A percentile compares a stretch with the other conserved stretches of the same genome.
phyloP scores from a whole-genome alignment of 2,329 filamentous ascomycete species.

The Fusarium aywerte region DNA sequence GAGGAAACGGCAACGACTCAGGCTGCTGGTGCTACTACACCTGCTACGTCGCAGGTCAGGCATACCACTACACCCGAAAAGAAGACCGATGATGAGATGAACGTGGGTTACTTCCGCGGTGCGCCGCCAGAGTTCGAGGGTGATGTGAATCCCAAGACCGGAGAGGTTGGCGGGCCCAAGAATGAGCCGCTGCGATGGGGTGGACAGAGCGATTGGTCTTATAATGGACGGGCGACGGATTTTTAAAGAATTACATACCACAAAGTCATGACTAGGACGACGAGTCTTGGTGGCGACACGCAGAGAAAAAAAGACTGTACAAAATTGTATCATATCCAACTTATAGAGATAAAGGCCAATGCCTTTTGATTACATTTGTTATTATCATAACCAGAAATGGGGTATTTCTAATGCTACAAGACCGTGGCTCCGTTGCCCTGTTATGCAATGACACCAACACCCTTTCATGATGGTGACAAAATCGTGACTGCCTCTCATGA shows the following conservation, averaged over 20 bases:
- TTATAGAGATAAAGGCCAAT: constrained; percentile 16
- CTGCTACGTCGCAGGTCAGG: constrained; percentile 38
- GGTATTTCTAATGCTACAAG: constrained; percentile 47
- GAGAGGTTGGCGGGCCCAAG: constrained; percentile 96
- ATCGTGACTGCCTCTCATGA: constrained; percentile 27
- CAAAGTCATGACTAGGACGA: neutral
- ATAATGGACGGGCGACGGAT: constrained; percentile 93
- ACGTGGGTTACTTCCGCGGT: constrained; percentile 74
- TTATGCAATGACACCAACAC: constrained; percentile 43
- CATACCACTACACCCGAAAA: constrained; percentile 38
- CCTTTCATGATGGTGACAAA: constrained; percentile 28
- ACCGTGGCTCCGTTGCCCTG: constrained; percentile 27
- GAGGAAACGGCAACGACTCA: neutral
- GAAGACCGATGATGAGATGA: constrained; percentile 58
- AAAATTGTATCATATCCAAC: constrained; percentile 37
- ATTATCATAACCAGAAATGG: constrained; percentile 39
- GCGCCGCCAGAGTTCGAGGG: constrained; percentile 93
- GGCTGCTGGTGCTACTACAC: constrained; percentile 36
- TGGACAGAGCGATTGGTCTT: constrained; percentile 82
- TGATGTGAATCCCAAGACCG: constrained; percentile 90
- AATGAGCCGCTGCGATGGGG: constrained; percentile 96
- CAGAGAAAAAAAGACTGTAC: neutral
- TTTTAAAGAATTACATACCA: constrained; percentile 61
- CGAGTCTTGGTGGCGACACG: neutral
- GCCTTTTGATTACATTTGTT: constrained; percentile 34